Conservation (phyloP, 1,284 basidiomycete genomes). For the Apiotrichum akiyoshidainum region DNA sequence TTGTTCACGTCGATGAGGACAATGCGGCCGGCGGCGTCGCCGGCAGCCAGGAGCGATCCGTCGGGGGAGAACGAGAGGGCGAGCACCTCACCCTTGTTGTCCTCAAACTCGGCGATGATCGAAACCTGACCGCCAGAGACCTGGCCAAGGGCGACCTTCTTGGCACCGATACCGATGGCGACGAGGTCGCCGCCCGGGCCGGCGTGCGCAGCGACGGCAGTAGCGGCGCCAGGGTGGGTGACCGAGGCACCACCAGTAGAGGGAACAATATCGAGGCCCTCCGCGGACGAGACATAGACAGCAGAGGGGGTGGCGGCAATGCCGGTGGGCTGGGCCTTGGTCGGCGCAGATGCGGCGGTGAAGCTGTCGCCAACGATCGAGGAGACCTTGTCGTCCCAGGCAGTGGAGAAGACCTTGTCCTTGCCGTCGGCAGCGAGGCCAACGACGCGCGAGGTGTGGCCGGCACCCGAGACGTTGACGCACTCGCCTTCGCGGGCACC, state of each 20-base stretch:
- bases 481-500: conserved; percentile 53
- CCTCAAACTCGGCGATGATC: conserved; percentile 57
- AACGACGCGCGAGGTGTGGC: conserved; percentile 70
- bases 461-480: conserved; percentile 59
- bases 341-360: conserved; percentile 49
- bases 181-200: conserved; percentile 34
- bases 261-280: conserved; percentile 60
- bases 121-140: conserved; percentile 24
- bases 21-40: conserved; percentile 59
- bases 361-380: conserved; percentile 57
- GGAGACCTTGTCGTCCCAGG: conserved; percentile 72
- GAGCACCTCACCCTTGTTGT: conserved; percentile 68
- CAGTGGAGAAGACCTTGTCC: conserved; percentile 62
- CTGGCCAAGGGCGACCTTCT: conserved; percentile 58
- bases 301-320: conserved; percentile 61
- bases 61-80: conserved; percentile 78
- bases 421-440: conserved; percentile 57
- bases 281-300: conserved; percentile 68
- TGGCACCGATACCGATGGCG: conserved; percentile 52
- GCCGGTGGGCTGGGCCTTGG: conserved; percentile 68
- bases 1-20: conserved; percentile 60
- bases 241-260: conserved; percentile 22
- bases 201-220: conserved; percentile 41
- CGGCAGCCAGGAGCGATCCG: conserved; percentile 69
- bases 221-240: conserved; percentile 18